phyloP scores from a whole-genome alignment of 106 monocot genomes.

The Dactylorhiza incarnata region DNA sequence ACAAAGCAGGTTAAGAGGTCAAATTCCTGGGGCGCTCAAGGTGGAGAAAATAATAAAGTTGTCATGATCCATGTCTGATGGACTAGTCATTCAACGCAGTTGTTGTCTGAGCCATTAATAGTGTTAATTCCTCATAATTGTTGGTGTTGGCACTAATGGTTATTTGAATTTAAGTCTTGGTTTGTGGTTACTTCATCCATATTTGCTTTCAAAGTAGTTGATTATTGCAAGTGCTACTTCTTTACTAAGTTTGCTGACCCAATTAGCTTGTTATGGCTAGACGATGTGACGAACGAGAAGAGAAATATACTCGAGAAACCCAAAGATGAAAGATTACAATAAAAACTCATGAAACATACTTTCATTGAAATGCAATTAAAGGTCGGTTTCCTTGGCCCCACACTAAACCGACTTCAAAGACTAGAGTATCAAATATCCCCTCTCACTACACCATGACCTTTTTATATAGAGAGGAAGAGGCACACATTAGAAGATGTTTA shows the following conservation, averaged over 20 bases:
- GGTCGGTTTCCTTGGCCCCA: too few species aligned
- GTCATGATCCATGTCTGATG: background rate
- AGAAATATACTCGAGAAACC: too few species aligned
- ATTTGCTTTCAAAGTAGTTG: background rate
- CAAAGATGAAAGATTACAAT: too few species aligned
- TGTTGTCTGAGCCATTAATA: background rate
- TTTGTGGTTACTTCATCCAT: background rate
- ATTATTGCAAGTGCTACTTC: background rate
- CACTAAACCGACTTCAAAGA: too few species aligned
- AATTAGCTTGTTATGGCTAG: too few species aligned
- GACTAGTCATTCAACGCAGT: background rate
- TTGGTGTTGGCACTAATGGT: background rate
- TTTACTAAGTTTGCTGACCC: background rate
- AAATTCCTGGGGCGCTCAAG: background rate
- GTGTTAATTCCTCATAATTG: background rate
- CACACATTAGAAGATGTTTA: too few species aligned
- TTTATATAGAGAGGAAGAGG: too few species aligned
- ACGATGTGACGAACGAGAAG: too few species aligned
- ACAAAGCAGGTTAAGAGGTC: background rate
- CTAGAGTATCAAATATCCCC: too few species aligned
- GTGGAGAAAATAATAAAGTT: background rate
- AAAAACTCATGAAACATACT: too few species aligned
- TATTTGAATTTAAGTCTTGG: background rate
- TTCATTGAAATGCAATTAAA: too few species aligned
- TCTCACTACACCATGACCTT: too few species aligned